A percentile compares a stretch with the other conserved stretches of the same genome.
These are phyloP conservation scores for Serendipita sp. DNA, from an alignment of 768 basidiomycete genomes.

Conservation along the genomic window DNA sequence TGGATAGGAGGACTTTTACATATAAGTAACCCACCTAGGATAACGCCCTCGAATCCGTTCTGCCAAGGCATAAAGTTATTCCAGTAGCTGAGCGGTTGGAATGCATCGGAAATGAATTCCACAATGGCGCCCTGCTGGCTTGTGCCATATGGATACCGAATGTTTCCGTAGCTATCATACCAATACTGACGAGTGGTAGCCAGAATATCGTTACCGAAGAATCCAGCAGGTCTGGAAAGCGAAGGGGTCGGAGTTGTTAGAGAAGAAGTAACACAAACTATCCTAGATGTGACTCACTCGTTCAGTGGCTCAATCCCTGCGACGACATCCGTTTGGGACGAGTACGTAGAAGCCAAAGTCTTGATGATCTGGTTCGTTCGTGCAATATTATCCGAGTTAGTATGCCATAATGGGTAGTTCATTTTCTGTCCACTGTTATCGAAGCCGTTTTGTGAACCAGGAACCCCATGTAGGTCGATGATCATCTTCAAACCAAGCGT, in stretches of 20 bases:
- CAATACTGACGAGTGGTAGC: constrained; percentile 43
- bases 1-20: not conserved
- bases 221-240: constrained; percentile 52
- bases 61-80: constrained; percentile 31
- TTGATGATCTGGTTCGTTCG: constrained; percentile 49
- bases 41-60: constrained; percentile 28
- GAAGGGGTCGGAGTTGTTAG: not conserved
- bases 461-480: constrained; percentile 59
- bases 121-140: constrained; percentile 37
- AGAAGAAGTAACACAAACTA: not conserved
- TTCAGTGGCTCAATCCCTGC: constrained; percentile 61
- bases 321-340: constrained; percentile 36
- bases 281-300: constrained; percentile 33
- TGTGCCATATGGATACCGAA: constrained; percentile 28
- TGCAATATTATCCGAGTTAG: constrained; percentile 43
- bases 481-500: constrained; percentile 63
- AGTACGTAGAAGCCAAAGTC: constrained; percentile 41
- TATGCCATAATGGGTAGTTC: constrained; percentile 53
- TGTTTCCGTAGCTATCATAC: constrained; percentile 18
- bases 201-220: constrained; percentile 35
- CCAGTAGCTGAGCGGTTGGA: constrained; percentile 62
- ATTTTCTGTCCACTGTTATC: constrained; percentile 59
- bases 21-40: constrained; percentile 28
- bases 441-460: constrained; percentile 66
- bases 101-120: constrained; percentile 61